These are phyloP conservation scores for Candida suzukii DNA, from an alignment of 805 yeast species.

Conservation along the genomic window DNA sequence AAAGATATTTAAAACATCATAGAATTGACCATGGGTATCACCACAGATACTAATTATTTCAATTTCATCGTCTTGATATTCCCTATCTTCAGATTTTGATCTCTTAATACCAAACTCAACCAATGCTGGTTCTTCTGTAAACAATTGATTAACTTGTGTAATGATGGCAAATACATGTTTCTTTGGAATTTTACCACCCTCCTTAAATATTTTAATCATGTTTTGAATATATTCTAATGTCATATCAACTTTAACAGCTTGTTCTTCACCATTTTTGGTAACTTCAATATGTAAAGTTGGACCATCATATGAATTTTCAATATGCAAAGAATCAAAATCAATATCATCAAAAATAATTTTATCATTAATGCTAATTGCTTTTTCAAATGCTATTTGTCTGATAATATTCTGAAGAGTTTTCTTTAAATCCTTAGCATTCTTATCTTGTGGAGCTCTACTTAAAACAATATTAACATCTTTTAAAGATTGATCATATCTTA, in stretches of 20 bases:
- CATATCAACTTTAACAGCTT: slow-evolving; percentile 38
- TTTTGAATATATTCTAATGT: slow-evolving; percentile 48
- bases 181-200: slow-evolving; percentile 71
- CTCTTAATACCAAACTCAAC: slow-evolving; percentile 51
- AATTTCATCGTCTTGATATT: slow-evolving; percentile 25
- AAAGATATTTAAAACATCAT: slow-evolving; percentile 80
- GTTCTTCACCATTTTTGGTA: slow-evolving; percentile 3
- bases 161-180: slow-evolving; percentile 79
- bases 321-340: slow-evolving; percentile 38
- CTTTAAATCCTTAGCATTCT: slow-evolving; percentile 53
- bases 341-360: slow-evolving; percentile 37
- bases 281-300: slow-evolving; percentile 40
- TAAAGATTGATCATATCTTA: slow-evolving; percentile 69
- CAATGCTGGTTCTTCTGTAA: slow-evolving; percentile 63
- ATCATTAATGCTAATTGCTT: slow-evolving; percentile 76
- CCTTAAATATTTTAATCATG: slow-evolving; percentile 65
- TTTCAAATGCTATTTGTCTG: slow-evolving; percentile 72
- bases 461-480: slow-evolving; percentile 61
- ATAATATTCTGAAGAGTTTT: slow-evolving; percentile 59
- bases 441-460: slow-evolving; percentile 58
- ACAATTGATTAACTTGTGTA: slow-evolving; percentile 58
- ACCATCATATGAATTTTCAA: slow-evolving; percentile 56
- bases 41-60: slow-evolving; percentile 80
- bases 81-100: slow-evolving; percentile 29
- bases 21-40: slow-evolving; percentile 96